Base-by-base conservation (phyloP, 1,284 basidiomycete genomes). In the Exobasidium cylindrosporum region DNA sequence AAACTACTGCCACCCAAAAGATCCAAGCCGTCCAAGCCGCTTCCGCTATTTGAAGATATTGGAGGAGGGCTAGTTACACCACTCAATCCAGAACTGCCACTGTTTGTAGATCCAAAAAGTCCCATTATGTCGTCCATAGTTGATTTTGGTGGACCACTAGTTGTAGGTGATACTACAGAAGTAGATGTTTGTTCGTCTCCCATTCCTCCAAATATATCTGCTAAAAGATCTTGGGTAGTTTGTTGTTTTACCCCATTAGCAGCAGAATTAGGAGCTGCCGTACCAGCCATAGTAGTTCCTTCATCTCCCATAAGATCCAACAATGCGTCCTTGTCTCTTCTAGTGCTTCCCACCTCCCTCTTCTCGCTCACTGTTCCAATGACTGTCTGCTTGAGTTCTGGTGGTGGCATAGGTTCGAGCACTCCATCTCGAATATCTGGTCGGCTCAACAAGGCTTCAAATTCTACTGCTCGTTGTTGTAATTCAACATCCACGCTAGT, bases 391-490 rank as follows among this genome's bases (percentile, higher is more conserved):
- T 63, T 94, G 73, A 98, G 83, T 81, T 98, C 95, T 1, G 96
- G 96, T 4, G 92, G 90, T 5, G 96, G 96, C 96, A 99, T 99
- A 60, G 92, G 87, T 83, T 98, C 96, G 63, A 98, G 81, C 0
- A 99, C 93, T 50, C 93, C 96, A n/a, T 86, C 85, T 61, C 88
- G 86, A 32, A 94, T 83, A 24, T 78, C 71, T 46, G 92, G 89
- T 23, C 80, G 81, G 35, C 83, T 85, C 75, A 93, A 89, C 67
- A 98, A 80, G 72, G 87, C 90, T 0, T 89, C 89, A 80, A 94
- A 97, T 81, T 99, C 96, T 6, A 98, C 92, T 0, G 92, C 88
- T 49, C 96, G 87, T 80, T 97, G 94, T 80, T 98, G 96, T 52
- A 96, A 84, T 81, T 99, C 96, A 24, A 98, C 84, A 79, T 98